Percentiles rank a stretch among this genome's conserved stretches.
These are phyloP conservation scores for Fraxinus sp. DNA, from an alignment of 305 asterid genomes.

Conservation along the genomic window DNA sequence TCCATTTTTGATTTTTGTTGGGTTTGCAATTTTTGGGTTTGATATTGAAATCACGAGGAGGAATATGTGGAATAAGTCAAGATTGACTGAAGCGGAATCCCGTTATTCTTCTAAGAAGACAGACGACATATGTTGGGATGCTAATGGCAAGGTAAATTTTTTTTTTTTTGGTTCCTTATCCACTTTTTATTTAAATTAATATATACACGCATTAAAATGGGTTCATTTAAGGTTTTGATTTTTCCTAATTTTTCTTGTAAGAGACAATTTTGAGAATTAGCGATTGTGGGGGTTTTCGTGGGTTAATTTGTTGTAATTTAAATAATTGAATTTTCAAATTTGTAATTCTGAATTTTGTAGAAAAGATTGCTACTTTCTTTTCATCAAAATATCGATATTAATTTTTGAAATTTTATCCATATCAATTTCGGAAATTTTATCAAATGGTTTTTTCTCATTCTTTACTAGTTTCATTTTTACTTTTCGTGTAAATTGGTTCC, in stretches of 20 bases:
- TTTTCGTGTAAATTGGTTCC: neutral
- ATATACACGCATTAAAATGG: neutral
- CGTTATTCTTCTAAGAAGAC: slow-evolving; percentile 68
- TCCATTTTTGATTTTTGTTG: slow-evolving; percentile 9
- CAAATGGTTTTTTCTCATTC: neutral
- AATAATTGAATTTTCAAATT: slow-evolving; percentile 8
- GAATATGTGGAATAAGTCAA: slow-evolving; percentile 53
- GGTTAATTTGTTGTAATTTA: neutral
- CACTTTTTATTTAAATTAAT: neutral
- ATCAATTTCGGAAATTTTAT: neutral
- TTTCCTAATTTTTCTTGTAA: slow-evolving; percentile 1
- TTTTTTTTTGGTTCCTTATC: neutral
- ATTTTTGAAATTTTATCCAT: neutral
- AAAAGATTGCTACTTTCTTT: neutral
- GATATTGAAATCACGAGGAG: slow-evolving; percentile 17
- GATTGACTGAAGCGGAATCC: slow-evolving; percentile 75
- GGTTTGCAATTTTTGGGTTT: neutral
- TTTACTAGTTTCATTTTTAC: neutral
- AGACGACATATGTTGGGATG: slow-evolving; percentile 58
- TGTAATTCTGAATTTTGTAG: slow-evolving; percentile 12
- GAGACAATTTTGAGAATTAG: neutral
- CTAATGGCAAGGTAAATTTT: slow-evolving; percentile 45
- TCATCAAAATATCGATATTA: neutral
- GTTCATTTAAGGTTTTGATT: neutral
- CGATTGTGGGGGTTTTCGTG: neutral